Conservation (phyloP, 73 alveolate species). For the Blepharisma japonicum region DNA sequence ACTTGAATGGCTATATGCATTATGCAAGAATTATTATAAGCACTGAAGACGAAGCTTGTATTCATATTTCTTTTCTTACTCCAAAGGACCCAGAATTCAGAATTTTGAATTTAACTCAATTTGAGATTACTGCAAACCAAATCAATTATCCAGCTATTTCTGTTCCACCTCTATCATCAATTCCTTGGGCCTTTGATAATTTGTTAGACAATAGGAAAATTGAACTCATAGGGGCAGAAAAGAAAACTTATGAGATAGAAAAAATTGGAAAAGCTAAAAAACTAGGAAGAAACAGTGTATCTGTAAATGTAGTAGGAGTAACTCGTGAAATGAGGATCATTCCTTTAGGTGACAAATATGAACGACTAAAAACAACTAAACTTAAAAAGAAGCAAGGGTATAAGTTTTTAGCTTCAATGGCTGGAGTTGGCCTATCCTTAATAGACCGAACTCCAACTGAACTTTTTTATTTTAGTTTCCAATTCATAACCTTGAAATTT, state of each 20-base stretch:
- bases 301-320: neutral
- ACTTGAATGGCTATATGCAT: slow-evolving; percentile 31
- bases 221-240: slow-evolving; percentile 38
- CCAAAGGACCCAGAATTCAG: slow-evolving; percentile 40
- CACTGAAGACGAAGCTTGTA: slow-evolving; percentile 64
- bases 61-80: slow-evolving; percentile 35
- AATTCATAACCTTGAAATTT: slow-evolving; percentile 20
- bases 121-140: neutral
- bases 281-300: neutral
- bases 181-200: slow-evolving; percentile 47
- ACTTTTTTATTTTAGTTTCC: slow-evolving; percentile 60
- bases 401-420: neutral
- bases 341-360: neutral
- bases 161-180: neutral
- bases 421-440: slow-evolving; percentile 83
- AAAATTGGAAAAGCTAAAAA: slow-evolving; percentile 37
- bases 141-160: neutral
- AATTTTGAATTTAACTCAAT: neutral
- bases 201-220: slow-evolving; percentile 36
- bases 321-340: slow-evolving; percentile 12
- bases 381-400: neutral
- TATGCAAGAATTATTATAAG: slow-evolving; percentile 44
- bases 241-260: slow-evolving; percentile 35
- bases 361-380: neutral
- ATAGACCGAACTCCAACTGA: slow-evolving; percentile 87